Conservation (phyloP, 2,329 filamentous ascomycete genomes). For the Chalaropsis thielavioides region DNA sequence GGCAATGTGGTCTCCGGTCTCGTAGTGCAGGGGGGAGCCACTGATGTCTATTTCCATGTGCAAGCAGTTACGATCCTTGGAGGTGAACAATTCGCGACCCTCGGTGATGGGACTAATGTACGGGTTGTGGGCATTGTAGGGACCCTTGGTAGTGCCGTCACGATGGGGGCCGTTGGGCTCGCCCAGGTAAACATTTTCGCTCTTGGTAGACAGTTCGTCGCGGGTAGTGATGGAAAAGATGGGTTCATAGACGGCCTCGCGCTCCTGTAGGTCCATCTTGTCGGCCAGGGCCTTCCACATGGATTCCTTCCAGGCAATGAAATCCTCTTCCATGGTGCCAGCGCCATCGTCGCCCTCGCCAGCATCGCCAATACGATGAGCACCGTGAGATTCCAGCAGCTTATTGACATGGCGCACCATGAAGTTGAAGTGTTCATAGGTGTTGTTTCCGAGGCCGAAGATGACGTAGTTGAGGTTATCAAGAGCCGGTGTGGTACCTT, state of each 20-base stretch:
- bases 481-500: conserved; percentile 58
- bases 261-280: conserved; percentile 81
- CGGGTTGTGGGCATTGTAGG: conserved; percentile 92
- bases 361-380: conserved; percentile 66
- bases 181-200: conserved; percentile 76
- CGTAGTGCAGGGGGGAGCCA: conserved; percentile 79
- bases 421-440: conserved; percentile 97
- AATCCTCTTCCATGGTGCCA: conserved; percentile 99
- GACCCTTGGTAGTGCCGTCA: conserved; percentile 67
- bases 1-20: conserved; percentile 93
- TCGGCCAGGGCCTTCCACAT: conserved; percentile 85
- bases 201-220: conserved; percentile 57
- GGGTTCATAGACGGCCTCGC: conserved; percentile 90
- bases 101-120: conserved; percentile 88
- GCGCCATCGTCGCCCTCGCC: conserved; percentile 96
- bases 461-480: conserved; percentile 80
- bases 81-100: conserved; percentile 79
- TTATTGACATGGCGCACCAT: conserved; percentile 91
- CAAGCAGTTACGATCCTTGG: conserved; percentile 84
- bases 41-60: conserved; percentile 91
- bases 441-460: conserved; percentile 97
- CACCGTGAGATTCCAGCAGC: conserved; percentile 67
- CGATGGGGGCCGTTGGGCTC: conserved; percentile 96
- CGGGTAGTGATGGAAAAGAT: conserved; percentile 71
- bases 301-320: conserved; percentile 95